Base-by-base conservation (phyloP, 1,284 basidiomycete genomes). In the Ceratobasidium sp. region DNA sequence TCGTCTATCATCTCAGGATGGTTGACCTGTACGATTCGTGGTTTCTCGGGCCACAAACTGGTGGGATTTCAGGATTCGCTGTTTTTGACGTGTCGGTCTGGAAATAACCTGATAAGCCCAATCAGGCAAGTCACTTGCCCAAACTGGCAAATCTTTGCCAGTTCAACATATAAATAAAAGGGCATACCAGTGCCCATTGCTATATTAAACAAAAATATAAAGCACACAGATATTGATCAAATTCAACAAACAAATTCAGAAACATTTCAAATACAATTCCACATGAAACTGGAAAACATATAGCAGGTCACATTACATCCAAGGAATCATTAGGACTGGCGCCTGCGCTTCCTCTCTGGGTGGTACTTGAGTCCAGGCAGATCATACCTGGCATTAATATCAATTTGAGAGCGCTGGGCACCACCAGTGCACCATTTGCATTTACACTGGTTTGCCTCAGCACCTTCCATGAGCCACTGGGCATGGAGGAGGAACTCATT, bases 401-500 rank as follows among this genome's bases (percentile, higher is more conserved):
- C 44, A 38, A 59, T 70, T 21, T 70, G 67, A 9, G 67, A 49
- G 6, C 21, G 42, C 18, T 30, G 16, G 25, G 3, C 11, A 25
- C 14, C 40, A 25, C 42, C 51, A 23, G 38, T 46, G 25, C 44
- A 60, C 7, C 36, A 60, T 23, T 59, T 70, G 56, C 67, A 70
- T 18, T 38, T 9, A 54, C 67, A 70, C 9, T 23, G 1, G 12
- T 48, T 14, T 8, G 5, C 2, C 16, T 9, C 14, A 2, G 23
- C 56, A 21, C 56, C 67, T n/a, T 28, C n/a, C 44, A 70, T 58
- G 1, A 70, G 44, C 67, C 67, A 70, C 5, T 48, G 16, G 7
- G 56, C 67, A 70, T 70, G 67, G 11, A 46, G 14, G 21, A 23
- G 18, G 36, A 70, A 70, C 28, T 70, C 67, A 59, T 60, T 48